phyloP scores from a whole-genome alignment of 441 rosid species.

The Capsella rubella region DNA sequence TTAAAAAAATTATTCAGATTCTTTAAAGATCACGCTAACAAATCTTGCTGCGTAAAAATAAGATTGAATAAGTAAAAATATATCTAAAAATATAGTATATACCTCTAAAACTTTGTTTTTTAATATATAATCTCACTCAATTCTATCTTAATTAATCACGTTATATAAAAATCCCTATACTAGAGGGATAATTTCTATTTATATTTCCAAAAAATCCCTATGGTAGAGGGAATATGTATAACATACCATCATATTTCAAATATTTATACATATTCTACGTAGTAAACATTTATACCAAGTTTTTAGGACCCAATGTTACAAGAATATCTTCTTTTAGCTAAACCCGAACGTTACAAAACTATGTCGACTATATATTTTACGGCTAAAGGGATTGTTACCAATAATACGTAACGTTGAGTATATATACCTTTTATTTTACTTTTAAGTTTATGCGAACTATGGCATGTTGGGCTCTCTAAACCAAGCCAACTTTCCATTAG shows the following conservation, averaged over 20 bases:
- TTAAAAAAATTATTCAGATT: not conserved
- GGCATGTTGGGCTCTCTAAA: too few relatives aligned
- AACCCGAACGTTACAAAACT: not conserved
- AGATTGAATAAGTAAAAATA: not conserved
- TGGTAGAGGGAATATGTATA: not conserved
- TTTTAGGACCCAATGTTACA: not conserved
- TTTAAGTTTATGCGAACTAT: too few relatives aligned
- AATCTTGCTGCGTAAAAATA: not conserved
- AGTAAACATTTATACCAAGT: too few relatives aligned
- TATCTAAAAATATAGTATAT: not conserved
- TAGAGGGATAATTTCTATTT: not conserved
- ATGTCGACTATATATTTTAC: too few relatives aligned
- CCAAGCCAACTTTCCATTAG: too few relatives aligned
- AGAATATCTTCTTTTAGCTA: not conserved
- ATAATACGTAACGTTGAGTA: too few relatives aligned
- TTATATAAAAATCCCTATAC: not conserved
- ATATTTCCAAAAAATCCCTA: not conserved
- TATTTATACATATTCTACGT: not conserved
- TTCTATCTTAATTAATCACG: not conserved
- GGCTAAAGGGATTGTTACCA: too few relatives aligned
- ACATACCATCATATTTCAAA: not conserved
- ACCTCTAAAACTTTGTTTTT: not conserved
- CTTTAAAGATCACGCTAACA: not conserved
- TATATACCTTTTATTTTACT: too few relatives aligned
- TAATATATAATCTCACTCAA: not conserved